Percentiles rank a stretch among this genome's conserved stretches.
Evolutionary conservation across 805 yeast species (phyloP).

Genomic region (Kodamaea nitidulidarum): DNA sequence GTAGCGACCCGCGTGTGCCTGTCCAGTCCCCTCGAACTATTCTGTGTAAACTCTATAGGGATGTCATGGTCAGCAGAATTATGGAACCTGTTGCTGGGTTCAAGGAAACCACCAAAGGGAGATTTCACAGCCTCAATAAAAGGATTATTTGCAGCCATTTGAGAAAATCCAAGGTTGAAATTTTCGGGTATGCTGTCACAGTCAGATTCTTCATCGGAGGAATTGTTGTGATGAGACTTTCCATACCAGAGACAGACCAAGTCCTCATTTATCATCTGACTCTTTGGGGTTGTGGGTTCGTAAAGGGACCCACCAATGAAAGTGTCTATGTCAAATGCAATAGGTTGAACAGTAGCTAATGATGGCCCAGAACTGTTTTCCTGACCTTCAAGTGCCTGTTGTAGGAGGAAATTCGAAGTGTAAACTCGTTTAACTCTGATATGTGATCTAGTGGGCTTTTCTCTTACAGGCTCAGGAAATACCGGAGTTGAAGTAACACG

Average conservation of each 20-base stretch:
- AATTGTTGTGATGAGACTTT: slow-evolving; percentile 25
- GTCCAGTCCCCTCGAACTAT: too few relatives aligned
- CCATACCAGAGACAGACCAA: slow-evolving; percentile 37
- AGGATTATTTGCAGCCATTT: too few relatives aligned
- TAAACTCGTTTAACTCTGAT: slow-evolving; percentile 16
- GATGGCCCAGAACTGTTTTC: not conserved
- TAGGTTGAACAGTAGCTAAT: too few relatives aligned
- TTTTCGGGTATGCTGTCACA: too few relatives aligned
- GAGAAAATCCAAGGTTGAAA: too few relatives aligned
- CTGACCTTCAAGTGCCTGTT: slow-evolving; percentile 9
- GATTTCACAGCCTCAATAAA: too few relatives aligned
- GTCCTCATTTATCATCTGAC: slow-evolving; percentile 31
- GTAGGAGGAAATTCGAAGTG: slow-evolving; percentile 16
- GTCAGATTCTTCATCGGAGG: slow-evolving; percentile 27
- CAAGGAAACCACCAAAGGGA: too few relatives aligned
- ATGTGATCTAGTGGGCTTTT: not conserved
- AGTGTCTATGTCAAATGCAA: slow-evolving; percentile 1
- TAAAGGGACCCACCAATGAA: slow-evolving; percentile 9
- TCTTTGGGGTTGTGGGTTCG: slow-evolving; percentile 23
- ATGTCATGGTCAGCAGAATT: slow-evolving; percentile 18
- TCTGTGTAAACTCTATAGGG: slow-evolving; percentile 24
- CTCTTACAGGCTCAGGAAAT: slow-evolving; percentile 2
- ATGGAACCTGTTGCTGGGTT: not conserved
- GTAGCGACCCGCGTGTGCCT: too few relatives aligned
- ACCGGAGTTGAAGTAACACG: slow-evolving; percentile 5